Evolutionary conservation across 495 filamentous ascomycete species (phyloP).

Genomic region (Massariosphaeria phaeospora): DNA sequence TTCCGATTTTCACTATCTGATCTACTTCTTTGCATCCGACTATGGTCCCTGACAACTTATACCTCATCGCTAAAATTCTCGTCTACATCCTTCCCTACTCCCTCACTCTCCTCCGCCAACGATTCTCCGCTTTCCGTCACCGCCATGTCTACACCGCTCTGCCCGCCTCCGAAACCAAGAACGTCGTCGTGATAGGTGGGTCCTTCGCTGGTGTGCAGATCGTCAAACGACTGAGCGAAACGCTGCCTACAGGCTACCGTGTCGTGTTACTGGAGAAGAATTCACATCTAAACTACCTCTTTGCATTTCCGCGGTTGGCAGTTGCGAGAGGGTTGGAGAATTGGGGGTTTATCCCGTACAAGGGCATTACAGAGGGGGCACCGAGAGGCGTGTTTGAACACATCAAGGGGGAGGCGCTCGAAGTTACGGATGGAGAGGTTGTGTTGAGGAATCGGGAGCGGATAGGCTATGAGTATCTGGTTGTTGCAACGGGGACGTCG

Average conservation of each 20-base stretch:
- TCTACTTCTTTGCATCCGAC: no score
- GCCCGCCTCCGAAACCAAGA: constrained; percentile 27
- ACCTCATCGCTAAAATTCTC: constrained; percentile 2
- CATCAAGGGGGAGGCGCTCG: constrained; percentile 36
- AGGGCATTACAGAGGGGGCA: constrained; percentile 31
- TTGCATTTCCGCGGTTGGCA: constrained; percentile 50
- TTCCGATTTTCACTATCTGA: no score
- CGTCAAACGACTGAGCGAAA: constrained; percentile 44
- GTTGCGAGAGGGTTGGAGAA: constrained; percentile 49
- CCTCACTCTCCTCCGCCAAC: constrained; percentile 6
- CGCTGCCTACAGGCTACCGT: constrained; percentile 47
- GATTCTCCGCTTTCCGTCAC: constrained; percentile 13
- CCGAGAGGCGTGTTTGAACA: constrained; percentile 25
- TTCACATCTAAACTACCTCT: constrained; percentile 56
- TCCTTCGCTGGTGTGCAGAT: constrained; percentile 52
- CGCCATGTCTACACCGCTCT: constrained; percentile 3
- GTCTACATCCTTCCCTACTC: constrained; percentile 3
- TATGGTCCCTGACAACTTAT: constrained; percentile 2
- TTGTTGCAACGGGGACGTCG: constrained; percentile 25
- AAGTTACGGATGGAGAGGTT: constrained; percentile 10
- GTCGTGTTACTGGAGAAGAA: constrained; percentile 55
- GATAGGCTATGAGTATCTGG: constrained; percentile 24
- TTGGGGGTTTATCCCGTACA: constrained; percentile 55
- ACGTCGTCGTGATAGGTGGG: constrained; percentile 53
- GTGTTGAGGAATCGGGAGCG: constrained; percentile 8